phyloP scores from a whole-genome alignment of 208 protist genomes.

The Leishmania tarentolae region DNA sequence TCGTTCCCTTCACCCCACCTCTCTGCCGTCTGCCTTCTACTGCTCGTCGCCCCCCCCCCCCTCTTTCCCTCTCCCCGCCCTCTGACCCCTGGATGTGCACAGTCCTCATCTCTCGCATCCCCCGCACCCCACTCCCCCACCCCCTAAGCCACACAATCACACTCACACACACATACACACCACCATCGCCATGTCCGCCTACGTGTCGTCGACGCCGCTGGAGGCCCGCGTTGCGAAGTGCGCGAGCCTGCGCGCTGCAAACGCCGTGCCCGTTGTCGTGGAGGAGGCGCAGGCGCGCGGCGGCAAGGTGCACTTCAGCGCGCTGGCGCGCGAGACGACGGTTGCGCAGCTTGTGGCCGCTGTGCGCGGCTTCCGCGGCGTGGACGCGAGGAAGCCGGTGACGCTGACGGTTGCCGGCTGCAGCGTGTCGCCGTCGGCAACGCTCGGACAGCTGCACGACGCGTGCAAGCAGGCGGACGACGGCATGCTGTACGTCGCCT shows the following conservation, averaged over 20 bases:
- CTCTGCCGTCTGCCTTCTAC: neutral
- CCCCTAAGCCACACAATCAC: neutral
- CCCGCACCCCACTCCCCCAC: neutral
- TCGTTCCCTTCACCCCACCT: too few relatives aligned
- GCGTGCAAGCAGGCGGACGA: constrained; percentile 33
- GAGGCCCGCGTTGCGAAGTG: constrained; percentile 29
- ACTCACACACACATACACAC: too few relatives aligned
- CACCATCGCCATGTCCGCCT: constrained; percentile 21
- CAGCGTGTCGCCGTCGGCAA: constrained; percentile 20
- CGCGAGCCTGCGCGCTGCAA: constrained; percentile 8
- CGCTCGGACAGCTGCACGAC: constrained; percentile 37
- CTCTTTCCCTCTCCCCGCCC: neutral
- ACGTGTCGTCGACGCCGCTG: constrained; percentile 19
- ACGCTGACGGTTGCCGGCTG: constrained; percentile 19
- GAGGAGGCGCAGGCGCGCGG: constrained; percentile 21
- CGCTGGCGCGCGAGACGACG: constrained; percentile 29
- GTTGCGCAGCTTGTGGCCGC: constrained; percentile 23
- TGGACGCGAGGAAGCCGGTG: constrained; percentile 22
- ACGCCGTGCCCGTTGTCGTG: constrained; percentile 29
- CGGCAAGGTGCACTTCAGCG: constrained; percentile 36
- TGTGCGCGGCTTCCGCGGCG: constrained; percentile 23
- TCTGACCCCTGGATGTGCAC: neutral
- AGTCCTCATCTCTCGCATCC: neutral
- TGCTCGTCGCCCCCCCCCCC: neutral
- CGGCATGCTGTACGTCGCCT: constrained; percentile 42